Base-by-base conservation (phyloP, 225 moss, liverwort and hornwort genomes). In the Antitrichia curtipendula region DNA sequence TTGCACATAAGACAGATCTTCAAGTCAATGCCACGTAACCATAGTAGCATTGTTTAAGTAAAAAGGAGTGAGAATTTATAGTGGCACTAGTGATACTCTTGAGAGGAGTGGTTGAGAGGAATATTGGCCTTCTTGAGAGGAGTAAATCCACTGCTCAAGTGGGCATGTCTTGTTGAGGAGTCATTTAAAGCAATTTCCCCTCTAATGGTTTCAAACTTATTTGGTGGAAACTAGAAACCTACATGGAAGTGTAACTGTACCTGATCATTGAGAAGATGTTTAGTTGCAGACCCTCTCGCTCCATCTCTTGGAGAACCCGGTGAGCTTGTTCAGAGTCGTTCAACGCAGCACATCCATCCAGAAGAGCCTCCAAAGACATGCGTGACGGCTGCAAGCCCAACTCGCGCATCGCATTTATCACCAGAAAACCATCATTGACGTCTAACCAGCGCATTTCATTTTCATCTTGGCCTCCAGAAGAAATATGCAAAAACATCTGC, bases 251-350 rank as follows among this genome's bases (percentile, higher is more conserved):
- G 49, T 50, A 36, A 87, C 28, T 45, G 57, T 81, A 92, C 96
- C 95, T 94, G 91, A 95, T 93, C 93, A 90, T 95, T 32, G 95
- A 93, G 89, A 97, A 93, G 47, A 95, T 91, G 82, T 97, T 97
- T 13, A 97, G 86, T 49, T 90, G 93, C 32, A 95, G 88, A 64
- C 91, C 91, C 90, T 93, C 95, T n/a, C 89, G 89, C 76, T 95
- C 92, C 94, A 97, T 97, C 83, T 95, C 96, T 66, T 88, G 90
- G 57, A 91, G 89, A 73, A 97, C 92, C 68, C 93, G 89, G 66
- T 91, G 89, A 43, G 95, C 95, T 89, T 93, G 93, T 60, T 90
- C 87, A 38, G 95, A 89, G 87, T 95, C 91, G 63, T 91, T 90
- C 82, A 82, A 64, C 77, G 93, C 93, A 62, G 93, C 90, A 91